phyloP scores from a whole-genome alignment of 2,329 filamentous ascomycete species.

The Ascochyta clinopodiicola region DNA sequence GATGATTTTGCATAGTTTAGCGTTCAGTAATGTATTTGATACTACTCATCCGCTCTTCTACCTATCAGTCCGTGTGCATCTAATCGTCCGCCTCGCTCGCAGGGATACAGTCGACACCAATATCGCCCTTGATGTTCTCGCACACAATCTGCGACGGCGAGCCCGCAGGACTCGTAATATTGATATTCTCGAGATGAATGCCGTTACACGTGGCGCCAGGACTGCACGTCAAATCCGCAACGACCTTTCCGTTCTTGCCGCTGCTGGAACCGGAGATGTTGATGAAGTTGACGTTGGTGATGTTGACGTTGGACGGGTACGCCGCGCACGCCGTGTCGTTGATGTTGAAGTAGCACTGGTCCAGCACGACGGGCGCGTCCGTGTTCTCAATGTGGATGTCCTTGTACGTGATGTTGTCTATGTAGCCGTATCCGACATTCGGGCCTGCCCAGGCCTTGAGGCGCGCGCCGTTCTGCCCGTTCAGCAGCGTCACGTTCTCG shows the following conservation, averaged over 20 bases:
- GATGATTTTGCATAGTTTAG: conserved; percentile 1
- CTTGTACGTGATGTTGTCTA: conserved; percentile 68
- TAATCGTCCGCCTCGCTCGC: conserved; percentile 40
- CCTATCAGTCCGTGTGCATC: neutral
- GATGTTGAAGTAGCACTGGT: conserved; percentile 69
- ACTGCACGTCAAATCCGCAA: conserved; percentile 63
- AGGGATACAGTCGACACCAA: conserved; percentile 50
- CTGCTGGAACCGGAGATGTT: conserved; percentile 65
- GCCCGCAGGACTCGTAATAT: conserved; percentile 60
- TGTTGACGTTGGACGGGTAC: conserved; percentile 64
- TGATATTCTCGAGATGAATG: conserved; percentile 62
- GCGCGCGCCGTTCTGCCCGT: conserved; percentile 61
- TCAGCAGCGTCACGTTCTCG: conserved; percentile 65
- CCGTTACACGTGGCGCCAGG: conserved; percentile 64
- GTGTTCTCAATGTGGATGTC: conserved; percentile 66
- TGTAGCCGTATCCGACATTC: conserved; percentile 64
- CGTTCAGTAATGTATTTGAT: conserved; percentile 12
- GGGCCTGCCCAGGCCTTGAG: conserved; percentile 68
- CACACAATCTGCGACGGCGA: conserved; percentile 53
- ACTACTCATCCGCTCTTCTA: neutral
- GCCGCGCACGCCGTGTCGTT: conserved; percentile 58
- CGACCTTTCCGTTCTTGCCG: conserved; percentile 61
- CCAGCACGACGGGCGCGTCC: conserved; percentile 64
- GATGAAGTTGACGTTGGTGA: conserved; percentile 65
- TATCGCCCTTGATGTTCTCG: conserved; percentile 54